Percentiles rank a stretch among this genome's conserved stretches.
Conservation (phyloP, 306 rosid genomes). For the Coriaria nepalensis region DNA sequence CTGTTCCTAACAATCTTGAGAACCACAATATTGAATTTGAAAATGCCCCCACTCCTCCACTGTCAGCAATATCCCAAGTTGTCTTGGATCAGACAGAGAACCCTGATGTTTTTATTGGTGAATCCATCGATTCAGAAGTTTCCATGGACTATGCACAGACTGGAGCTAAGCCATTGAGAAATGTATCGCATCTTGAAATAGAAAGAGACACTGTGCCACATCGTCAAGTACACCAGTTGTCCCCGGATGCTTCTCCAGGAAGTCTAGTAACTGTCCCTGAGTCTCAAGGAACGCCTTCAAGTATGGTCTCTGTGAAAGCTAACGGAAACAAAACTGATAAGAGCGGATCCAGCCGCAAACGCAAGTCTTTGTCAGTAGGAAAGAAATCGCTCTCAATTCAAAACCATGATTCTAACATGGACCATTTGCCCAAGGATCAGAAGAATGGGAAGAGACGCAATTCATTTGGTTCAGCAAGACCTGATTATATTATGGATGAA, state of each 20-base stretch:
- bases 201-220: slow-evolving; percentile 19
- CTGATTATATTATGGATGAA: slow-evolving; percentile 40
- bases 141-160: slow-evolving; percentile 23
- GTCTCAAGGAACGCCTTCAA: slow-evolving; percentile 90
- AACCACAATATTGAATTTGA: slow-evolving; percentile 21
- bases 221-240: slow-evolving; percentile 25
- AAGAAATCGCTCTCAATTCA: slow-evolving; percentile 50
- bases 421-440: slow-evolving; percentile 53
- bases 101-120: slow-evolving; percentile 14
- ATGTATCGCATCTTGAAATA: slow-evolving; percentile 23
- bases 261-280: slow-evolving; percentile 59
- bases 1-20: slow-evolving; percentile 18
- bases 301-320: slow-evolving; percentile 62
- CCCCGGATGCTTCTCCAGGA: slow-evolving; percentile 72
- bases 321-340: slow-evolving; percentile 32
- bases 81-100: slow-evolving; percentile 28
- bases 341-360: slow-evolving; percentile 39
- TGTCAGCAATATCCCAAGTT: slow-evolving; percentile 7
- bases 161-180: slow-evolving; percentile 26
- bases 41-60: slow-evolving; percentile 11
- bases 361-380: slow-evolving; percentile 23
- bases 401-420: slow-evolving; percentile 46
- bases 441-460: slow-evolving; percentile 49
- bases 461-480: slow-evolving; percentile 56
- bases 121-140: slow-evolving; percentile 18